Evolutionary conservation across 306 rosid species (phyloP), one percentile per base, ranked within the genome.

Genomic region (Sphenostylis stenocarpa): DNA sequence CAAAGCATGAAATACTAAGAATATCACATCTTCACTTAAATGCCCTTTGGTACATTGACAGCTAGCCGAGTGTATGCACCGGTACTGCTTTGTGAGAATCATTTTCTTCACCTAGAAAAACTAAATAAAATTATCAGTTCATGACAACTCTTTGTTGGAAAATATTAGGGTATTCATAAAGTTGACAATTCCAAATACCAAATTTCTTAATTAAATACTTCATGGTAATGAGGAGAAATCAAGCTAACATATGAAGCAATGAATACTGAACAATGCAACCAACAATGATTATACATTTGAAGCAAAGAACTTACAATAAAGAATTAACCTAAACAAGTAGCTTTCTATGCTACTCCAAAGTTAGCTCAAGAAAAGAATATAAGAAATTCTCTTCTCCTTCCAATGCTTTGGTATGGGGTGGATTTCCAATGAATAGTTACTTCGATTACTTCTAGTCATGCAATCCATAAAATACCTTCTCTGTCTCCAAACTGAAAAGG

Each of bases 1-100:
- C 86, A 90, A 80, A 15, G 64, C 72, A 39, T 86, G 89, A 76
- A 94, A 94, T 26, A 94, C 93, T 57, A 94, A 79, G 88, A 90
- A 91, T 81, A 94, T 80, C 38, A 71, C 93, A 15, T 90, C 97
- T 89, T 90, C 97, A 73, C 92, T 91, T 53, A 94, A 76, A 84
- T 94, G 95, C 49, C 98, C 98, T 75, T 94, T 94, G 3, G 89
- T 85, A 80, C 98, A 94, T 71, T 80, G 93, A 84, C 98, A 94
- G 82, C 92, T 89, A 65, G 97, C 66, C 21, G 98, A 94, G 86
- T 94, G 98, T 74, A 92, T 67, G 77, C 98, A 94, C 23, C 98
- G 96, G 79, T 90, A 94, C 84, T 91, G 97, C 91, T 92, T 94
- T 0, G 91, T 81, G 65, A 94, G 82, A 79, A 90, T 92, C 98